phyloP scores from a whole-genome alignment of 768 basidiomycete genomes.

The Boletellus ananas region DNA sequence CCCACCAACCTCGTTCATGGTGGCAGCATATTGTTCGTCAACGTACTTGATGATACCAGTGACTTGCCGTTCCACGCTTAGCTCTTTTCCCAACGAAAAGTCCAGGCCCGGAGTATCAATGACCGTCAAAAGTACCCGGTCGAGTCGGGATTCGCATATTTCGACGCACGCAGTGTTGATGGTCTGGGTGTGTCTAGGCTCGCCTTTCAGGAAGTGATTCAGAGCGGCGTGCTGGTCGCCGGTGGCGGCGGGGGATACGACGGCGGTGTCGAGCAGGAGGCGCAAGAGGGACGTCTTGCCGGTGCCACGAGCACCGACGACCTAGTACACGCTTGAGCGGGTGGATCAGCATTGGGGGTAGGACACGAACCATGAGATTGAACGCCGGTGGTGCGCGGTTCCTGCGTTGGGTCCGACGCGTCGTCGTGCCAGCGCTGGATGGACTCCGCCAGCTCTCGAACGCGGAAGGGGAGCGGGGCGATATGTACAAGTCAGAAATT shows the following conservation, averaged over 20 bases:
- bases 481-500: slow-evolving; percentile 72
- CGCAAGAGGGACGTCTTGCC: slow-evolving; percentile 84
- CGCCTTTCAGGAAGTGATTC: slow-evolving; percentile 59
- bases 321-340: slow-evolving; percentile 39
- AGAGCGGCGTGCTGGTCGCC: slow-evolving; percentile 65
- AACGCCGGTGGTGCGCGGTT: slow-evolving; percentile 70
- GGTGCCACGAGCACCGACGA: slow-evolving; percentile 74
- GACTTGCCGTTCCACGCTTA: slow-evolving; percentile 78
- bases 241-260: slow-evolving; percentile 74
- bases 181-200: slow-evolving; percentile 54
- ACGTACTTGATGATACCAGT: slow-evolving; percentile 70
- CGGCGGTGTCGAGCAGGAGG: slow-evolving; percentile 79
- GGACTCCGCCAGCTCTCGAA: slow-evolving; percentile 55
- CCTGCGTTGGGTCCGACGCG: slow-evolving; percentile 61
- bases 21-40: slow-evolving; percentile 78
- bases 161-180: slow-evolving; percentile 73
- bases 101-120: slow-evolving; percentile 87
- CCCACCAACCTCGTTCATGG: slow-evolving; percentile 70
- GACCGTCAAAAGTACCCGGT: slow-evolving; percentile 73
- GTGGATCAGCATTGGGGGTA: not conserved
- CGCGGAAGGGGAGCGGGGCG: slow-evolving; percentile 51
- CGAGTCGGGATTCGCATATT: slow-evolving; percentile 79
- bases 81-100: slow-evolving; percentile 65
- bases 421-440: slow-evolving; percentile 33
- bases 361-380: slow-evolving; percentile 70